These are phyloP conservation scores for Chlamydomonas reinhardtii DNA, from an alignment of 163 green algal genomes.

Conservation along the genomic window DNA sequence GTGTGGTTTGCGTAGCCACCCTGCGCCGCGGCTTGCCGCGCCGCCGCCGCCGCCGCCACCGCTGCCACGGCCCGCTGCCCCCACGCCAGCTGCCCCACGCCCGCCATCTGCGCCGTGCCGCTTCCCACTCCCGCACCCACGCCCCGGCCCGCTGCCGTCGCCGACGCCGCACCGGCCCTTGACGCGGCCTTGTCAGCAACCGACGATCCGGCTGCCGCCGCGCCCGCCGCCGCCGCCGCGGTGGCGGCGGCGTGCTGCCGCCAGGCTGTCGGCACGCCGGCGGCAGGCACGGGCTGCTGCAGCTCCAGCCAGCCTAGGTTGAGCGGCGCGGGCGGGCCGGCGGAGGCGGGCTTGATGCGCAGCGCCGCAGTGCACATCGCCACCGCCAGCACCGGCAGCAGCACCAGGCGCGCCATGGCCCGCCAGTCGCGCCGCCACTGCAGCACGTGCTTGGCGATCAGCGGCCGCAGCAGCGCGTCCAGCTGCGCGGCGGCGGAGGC, in stretches of 20 bases:
- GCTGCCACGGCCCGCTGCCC: too few relatives aligned
- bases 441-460: conserved; percentile 2
- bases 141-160: too few relatives aligned
- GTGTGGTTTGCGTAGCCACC: background rate
- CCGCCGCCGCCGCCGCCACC: too few relatives aligned
- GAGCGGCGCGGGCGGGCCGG: conserved; percentile 15
- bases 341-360: background rate
- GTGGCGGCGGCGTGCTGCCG: background rate
- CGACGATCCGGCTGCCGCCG: background rate
- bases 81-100: too few relatives aligned
- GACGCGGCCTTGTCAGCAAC: too few relatives aligned
- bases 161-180: too few relatives aligned
- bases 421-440: conserved; percentile 8
- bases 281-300: background rate
- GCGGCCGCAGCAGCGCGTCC: background rate
- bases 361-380: background rate
- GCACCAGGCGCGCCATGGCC: background rate
- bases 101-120: too few relatives aligned
- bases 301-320: conserved; percentile 23
- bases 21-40: too few relatives aligned
- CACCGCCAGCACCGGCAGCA: conserved; percentile 35
- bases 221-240: background rate
- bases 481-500: background rate
- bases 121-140: too few relatives aligned
- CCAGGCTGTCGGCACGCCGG: background rate